Conservation (phyloP, 2,329 filamentous ascomycete genomes). For the Purpureocillium takamizusanense region DNA sequence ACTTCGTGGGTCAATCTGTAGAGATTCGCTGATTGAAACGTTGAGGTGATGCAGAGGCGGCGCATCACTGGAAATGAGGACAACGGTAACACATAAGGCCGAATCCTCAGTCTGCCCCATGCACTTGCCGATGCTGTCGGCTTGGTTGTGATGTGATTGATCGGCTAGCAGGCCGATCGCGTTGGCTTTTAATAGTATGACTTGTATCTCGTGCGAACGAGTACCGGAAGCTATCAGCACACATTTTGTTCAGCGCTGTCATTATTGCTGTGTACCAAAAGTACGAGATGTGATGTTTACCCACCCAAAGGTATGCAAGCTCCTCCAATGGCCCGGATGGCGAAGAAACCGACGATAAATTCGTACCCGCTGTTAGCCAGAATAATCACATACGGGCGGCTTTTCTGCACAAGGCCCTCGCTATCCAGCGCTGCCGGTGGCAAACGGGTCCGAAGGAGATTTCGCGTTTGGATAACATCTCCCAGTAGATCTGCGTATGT, state of each 20-base stretch:
- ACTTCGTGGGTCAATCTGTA: conserved; percentile 4
- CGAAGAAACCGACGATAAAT: conserved; percentile 14
- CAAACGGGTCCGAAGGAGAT: conserved; percentile 2
- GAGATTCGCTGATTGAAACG: conserved; percentile 5
- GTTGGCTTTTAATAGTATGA: conserved; percentile 6
- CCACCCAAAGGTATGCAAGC: conserved; percentile 10
- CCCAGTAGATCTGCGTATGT: conserved; percentile 10
- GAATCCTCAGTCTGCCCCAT: no score
- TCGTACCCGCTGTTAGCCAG: conserved; percentile 12
- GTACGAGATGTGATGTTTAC: neutral
- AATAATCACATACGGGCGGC: conserved; percentile 6
- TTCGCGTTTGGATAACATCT: conserved; percentile 10
- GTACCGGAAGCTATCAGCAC: no score
- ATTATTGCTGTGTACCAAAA: no score
- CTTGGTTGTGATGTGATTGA: conserved; percentile 1
- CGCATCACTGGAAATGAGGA: conserved; percentile 6
- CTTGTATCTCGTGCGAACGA: no score
- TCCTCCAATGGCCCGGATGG: conserved; percentile 10
- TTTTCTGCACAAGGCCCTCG: conserved; percentile 3
- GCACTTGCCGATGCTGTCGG: no score
- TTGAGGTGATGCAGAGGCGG: conserved; percentile 2
- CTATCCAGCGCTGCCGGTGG: conserved; percentile 4
- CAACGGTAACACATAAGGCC: no score
- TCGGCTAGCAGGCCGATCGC: conserved; percentile 6
- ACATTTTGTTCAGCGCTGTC: no score